phyloP scores from a whole-genome alignment of 2,329 filamentous ascomycete genomes.

The Colletotrichum higginsianum region DNA sequence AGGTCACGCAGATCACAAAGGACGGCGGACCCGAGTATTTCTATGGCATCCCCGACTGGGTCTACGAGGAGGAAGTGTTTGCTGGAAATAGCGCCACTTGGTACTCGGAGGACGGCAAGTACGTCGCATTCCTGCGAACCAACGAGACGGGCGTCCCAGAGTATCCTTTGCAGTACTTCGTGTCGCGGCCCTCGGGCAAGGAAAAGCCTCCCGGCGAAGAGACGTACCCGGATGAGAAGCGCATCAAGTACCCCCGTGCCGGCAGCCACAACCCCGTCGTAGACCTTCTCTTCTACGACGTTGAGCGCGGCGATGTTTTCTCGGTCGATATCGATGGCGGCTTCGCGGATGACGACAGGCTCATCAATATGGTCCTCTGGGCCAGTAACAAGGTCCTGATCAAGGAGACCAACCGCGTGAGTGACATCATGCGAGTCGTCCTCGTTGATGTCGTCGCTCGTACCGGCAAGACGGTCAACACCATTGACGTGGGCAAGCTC shows the following conservation, averaged over 20 bases:
- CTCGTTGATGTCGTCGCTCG: constrained; percentile 84
- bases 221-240: constrained; percentile 88
- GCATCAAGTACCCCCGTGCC: constrained; percentile 98
- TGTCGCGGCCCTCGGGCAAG: constrained; percentile 86
- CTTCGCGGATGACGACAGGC: constrained; percentile 84
- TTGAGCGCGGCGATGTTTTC: constrained; percentile 83
- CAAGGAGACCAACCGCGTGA: constrained; percentile 94
- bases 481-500: constrained; percentile 83
- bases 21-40: constrained; percentile 93
- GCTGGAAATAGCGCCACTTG: constrained; percentile 82
- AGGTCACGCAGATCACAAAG: constrained; percentile 81
- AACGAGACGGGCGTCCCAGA: constrained; percentile 93
- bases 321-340: constrained; percentile 82
- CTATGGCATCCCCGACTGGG: constrained; percentile 96
- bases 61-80: constrained; percentile 89
- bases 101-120: constrained; percentile 88
- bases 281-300: constrained; percentile 89
- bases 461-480: constrained; percentile 83
- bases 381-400: constrained; percentile 87
- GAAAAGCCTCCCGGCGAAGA: constrained; percentile 80
- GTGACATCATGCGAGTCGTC: constrained; percentile 89
- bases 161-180: constrained; percentile 93
- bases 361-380: constrained; percentile 96
- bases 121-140: constrained; percentile 85
- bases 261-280: constrained; percentile 95